phyloP scores from a whole-genome alignment of 805 yeast species.

The Brettanomyces nanus region DNA sequence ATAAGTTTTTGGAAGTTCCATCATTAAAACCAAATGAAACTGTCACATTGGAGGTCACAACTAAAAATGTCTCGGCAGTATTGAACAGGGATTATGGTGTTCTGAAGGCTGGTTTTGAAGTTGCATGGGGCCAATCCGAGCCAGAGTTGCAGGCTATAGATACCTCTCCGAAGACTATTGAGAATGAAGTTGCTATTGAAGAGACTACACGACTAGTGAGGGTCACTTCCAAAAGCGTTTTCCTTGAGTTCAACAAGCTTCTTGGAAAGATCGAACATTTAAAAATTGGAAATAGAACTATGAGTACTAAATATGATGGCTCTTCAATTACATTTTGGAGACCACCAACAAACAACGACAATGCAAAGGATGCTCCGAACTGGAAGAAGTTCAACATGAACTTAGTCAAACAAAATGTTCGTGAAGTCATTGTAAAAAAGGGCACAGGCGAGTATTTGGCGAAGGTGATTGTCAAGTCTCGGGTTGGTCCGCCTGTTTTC shows the following conservation, averaged over 20 bases:
- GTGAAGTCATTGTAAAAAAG: background rate
- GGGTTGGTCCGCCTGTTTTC: slow-evolving; percentile 1
- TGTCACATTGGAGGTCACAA: background rate
- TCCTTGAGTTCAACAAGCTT: background rate
- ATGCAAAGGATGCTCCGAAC: slow-evolving; percentile 1
- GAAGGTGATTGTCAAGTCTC: background rate
- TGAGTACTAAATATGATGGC: background rate
- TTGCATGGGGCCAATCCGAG: background rate
- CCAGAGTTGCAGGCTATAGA: background rate
- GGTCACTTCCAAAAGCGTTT: background rate
- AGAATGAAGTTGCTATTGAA: background rate
- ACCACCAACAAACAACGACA: slow-evolving; percentile 1
- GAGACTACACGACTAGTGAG: background rate
- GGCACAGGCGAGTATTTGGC: background rate
- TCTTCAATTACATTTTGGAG: slow-evolving; percentile 2
- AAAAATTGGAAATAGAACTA: background rate
- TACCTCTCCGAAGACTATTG: background rate
- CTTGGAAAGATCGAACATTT: background rate
- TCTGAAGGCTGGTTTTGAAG: slow-evolving; percentile 1
- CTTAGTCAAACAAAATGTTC: slow-evolving; percentile 1
- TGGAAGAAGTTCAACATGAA: slow-evolving; percentile 1
- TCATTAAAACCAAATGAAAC: slow-evolving; percentile 1
- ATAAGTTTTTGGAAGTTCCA: background rate
- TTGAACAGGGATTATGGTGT: background rate
- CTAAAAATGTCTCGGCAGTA: background rate